Evolutionary conservation across 352 stramenopile species (phyloP), one percentile per base, ranked within the genome.

Genomic region (Nothophytophthora sp.): DNA sequence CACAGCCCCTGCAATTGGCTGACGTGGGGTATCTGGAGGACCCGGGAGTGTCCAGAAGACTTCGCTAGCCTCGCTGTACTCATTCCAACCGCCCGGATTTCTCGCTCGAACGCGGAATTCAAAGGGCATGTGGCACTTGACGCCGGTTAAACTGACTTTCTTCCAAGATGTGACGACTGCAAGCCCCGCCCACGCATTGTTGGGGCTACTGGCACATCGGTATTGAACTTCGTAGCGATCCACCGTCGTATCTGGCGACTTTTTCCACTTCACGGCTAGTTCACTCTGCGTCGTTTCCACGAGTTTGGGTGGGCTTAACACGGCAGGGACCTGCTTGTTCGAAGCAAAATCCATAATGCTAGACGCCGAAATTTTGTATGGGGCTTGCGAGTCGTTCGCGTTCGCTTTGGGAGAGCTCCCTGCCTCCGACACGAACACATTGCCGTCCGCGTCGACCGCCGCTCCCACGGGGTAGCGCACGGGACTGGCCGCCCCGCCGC

Each of bases 171-270:
- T 60, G 22, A 70, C 65, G 20, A 60, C 60, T 0, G 67, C 52
- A 1, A 93, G 66, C 1, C 61, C 67, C 1, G 53, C 42, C 82
- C 82, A 92, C 0, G 63, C 24, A 32, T 73, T 78, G 51, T 81
- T 71, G 13, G 47, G 39, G 36, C 70, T 83, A 23, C 90, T 67
- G 5, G 60, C 65, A 22, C 63, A 52, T 18, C 72, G 68, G 44
- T 76, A 91, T 47, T 92, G 82, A 16, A 90, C 45, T 44, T 92
- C 82, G 50, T 90, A 91, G 2, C 78, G 63, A 55, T 92, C 82
- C 2, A 84, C 74, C 0, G 81, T 91, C 39, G 76, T 77, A 41
- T 90, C 77, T 0, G 25, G 32, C 19, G 78, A 70, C 28, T 75
- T 76, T 36, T 82, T 88, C 80, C 80, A 92, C 19, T 65, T 60